Conservation (phyloP, 2,329 filamentous ascomycete genomes). For the Geosmithia putterillii region DNA sequence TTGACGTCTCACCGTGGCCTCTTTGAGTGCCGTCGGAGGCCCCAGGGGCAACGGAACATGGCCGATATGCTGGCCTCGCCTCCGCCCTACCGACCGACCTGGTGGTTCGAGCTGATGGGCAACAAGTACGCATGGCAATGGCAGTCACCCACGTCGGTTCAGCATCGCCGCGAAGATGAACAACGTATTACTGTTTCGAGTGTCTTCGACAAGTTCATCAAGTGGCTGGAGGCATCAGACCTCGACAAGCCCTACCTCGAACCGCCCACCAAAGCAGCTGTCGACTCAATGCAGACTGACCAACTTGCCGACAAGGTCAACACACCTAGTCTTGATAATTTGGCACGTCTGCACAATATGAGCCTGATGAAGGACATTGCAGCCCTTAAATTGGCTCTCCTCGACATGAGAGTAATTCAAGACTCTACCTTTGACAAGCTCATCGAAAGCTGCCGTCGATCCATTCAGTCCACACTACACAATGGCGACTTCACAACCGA, state of each 20-base stretch:
- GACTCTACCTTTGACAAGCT: not conserved
- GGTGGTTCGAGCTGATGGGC: constrained; percentile 31
- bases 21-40: constrained; percentile 39
- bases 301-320: not conserved
- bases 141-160: constrained; percentile 30
- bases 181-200: constrained; percentile 7
- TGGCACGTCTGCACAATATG: not conserved
- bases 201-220: constrained; percentile 13
- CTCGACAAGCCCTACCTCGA: constrained; percentile 9
- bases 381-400: not conserved
- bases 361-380: not conserved
- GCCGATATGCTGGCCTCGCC: constrained; percentile 32
- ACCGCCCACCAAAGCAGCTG: not conserved
- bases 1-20: constrained; percentile 37
- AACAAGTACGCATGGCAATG: constrained; percentile 37
- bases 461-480: not conserved
- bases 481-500: not conserved
- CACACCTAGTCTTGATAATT: not conserved
- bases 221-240: constrained; percentile 14
- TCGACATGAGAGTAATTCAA: not conserved
- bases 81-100: constrained; percentile 23
- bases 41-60: constrained; percentile 38
- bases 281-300: not conserved
- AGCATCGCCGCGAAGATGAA: constrained; percentile 12
- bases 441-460: not conserved